Evolutionary conservation across 2,329 filamentous ascomycete species (phyloP).

Genomic region (Exutisphaerella laricina): DNA sequence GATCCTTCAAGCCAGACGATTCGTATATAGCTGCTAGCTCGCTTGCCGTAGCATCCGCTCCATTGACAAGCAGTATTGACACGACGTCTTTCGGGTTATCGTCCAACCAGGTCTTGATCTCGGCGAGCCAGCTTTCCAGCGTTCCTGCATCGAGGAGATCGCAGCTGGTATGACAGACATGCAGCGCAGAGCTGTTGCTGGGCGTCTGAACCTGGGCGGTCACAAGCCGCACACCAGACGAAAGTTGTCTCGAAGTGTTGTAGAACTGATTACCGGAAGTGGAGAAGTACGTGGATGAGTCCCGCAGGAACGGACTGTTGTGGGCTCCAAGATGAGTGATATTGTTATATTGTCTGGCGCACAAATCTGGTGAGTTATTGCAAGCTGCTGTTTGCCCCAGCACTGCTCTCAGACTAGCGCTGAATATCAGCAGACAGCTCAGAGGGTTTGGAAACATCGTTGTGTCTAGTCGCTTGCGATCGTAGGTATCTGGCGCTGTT

Average conservation of each 20-base stretch:
- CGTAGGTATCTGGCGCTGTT: too few relatives aligned
- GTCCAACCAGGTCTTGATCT: constrained; percentile 57
- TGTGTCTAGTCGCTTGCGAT: too few relatives aligned
- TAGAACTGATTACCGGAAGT: constrained; percentile 54
- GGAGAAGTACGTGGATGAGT: constrained; percentile 16
- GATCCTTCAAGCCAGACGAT: constrained; percentile 46
- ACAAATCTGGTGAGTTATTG: constrained; percentile 55
- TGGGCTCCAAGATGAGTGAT: constrained; percentile 60
- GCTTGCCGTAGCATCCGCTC: constrained; percentile 48
- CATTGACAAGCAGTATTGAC: constrained; percentile 77
- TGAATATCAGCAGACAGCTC: constrained; percentile 3
- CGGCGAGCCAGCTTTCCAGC: constrained; percentile 50
- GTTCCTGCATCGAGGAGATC: constrained; percentile 48
- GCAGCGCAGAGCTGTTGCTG: constrained; percentile 42
- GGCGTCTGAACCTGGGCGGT: constrained; percentile 56
- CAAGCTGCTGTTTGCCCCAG: constrained; percentile 36
- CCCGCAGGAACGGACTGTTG: constrained; percentile 53
- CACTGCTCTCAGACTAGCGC: constrained; percentile 10
- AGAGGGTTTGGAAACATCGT: constrained; percentile 13
- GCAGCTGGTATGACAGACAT: constrained; percentile 63
- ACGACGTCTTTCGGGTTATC: constrained; percentile 75
- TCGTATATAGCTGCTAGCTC: constrained; percentile 44
- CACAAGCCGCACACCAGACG: constrained; percentile 58
- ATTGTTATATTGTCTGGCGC: constrained; percentile 53
- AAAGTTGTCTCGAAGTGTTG: constrained; percentile 53